These are phyloP conservation scores for Cinnamomum micranthum DNA, from an alignment of 164 flowering plant species.

Conservation along the genomic window DNA sequence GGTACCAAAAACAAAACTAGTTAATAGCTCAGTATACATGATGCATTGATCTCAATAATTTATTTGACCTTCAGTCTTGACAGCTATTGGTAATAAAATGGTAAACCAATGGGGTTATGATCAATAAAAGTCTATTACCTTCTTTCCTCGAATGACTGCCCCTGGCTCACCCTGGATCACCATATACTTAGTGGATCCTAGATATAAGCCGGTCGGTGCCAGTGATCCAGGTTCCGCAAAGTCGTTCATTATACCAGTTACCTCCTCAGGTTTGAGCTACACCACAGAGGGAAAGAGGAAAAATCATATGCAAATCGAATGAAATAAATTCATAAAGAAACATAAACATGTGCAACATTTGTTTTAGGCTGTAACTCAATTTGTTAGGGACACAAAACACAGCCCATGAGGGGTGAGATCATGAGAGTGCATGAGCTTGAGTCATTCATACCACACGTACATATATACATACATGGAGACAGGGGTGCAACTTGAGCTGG, in stretches of 20 bases:
- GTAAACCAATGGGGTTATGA: not conserved
- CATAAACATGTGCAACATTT: no score
- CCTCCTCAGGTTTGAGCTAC: conserved; percentile 5
- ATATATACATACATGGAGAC: no score
- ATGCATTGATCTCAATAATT: not conserved
- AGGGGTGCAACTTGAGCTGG: no score
- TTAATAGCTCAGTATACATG: not conserved
- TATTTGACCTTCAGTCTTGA: not conserved
- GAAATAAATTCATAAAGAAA: no score
- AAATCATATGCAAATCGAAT: not conserved
- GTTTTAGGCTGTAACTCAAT: no score
- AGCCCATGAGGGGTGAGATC: no score
- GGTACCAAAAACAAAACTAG: no score
- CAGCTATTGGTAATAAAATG: not conserved
- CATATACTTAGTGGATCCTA: conserved; percentile 16
- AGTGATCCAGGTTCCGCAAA: conserved; percentile 14
- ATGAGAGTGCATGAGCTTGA: no score
- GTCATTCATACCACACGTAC: no score
- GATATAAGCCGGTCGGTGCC: conserved; percentile 14
- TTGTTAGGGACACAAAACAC: no score
- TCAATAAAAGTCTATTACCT: conserved; percentile 5
- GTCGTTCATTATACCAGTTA: conserved; percentile 8
- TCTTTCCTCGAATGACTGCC: conserved; percentile 18
- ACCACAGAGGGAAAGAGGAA: not conserved
- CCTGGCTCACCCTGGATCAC: conserved; percentile 18